phyloP scores from a whole-genome alignment of 2,329 filamentous ascomycete genomes.

The Colletotrichum cuscutae region DNA sequence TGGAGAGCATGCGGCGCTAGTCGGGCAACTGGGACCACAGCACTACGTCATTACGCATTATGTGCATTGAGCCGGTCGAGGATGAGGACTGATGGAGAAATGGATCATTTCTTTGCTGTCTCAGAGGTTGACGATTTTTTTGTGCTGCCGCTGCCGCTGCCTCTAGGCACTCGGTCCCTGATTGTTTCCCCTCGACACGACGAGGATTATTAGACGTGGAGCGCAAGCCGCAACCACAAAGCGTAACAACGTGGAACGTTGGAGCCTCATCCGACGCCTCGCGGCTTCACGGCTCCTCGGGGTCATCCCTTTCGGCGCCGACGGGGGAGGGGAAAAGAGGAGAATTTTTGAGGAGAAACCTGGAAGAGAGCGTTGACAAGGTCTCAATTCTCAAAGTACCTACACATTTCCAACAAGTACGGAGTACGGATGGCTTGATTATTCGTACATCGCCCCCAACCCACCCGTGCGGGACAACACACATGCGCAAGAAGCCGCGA shows the following conservation, averaged over 20 bases:
- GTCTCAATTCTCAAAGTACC: too few species aligned
- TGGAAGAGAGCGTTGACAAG: neutral
- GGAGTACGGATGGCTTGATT: neutral
- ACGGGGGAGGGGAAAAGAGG: neutral
- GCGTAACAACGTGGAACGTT: slow-evolving; percentile 15
- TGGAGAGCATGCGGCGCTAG: slow-evolving; percentile 26
- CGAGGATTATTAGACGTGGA: slow-evolving; percentile 3
- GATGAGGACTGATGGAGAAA: slow-evolving; percentile 30
- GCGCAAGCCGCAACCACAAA: slow-evolving; percentile 4
- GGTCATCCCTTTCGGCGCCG: neutral
- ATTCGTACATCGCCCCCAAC: neutral
- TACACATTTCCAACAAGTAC: neutral
- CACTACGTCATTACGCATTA: slow-evolving; percentile 32
- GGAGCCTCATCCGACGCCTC: slow-evolving; percentile 22
- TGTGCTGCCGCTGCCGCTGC: neutral
- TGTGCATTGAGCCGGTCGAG: slow-evolving; percentile 25
- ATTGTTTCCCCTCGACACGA: neutral
- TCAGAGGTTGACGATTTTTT: slow-evolving; percentile 17
- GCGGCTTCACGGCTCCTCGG: slow-evolving; percentile 9
- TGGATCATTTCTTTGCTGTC: slow-evolving; percentile 15
- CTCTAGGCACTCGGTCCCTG: slow-evolving; percentile 8
- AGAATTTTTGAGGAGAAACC: neutral
- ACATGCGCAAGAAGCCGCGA: slow-evolving; percentile 30
- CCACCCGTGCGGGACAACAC: slow-evolving; percentile 5
- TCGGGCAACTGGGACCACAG: slow-evolving; percentile 23